Base-by-base conservation (phyloP, 2,329 filamentous ascomycete genomes). In the Alternaria sp. region DNA sequence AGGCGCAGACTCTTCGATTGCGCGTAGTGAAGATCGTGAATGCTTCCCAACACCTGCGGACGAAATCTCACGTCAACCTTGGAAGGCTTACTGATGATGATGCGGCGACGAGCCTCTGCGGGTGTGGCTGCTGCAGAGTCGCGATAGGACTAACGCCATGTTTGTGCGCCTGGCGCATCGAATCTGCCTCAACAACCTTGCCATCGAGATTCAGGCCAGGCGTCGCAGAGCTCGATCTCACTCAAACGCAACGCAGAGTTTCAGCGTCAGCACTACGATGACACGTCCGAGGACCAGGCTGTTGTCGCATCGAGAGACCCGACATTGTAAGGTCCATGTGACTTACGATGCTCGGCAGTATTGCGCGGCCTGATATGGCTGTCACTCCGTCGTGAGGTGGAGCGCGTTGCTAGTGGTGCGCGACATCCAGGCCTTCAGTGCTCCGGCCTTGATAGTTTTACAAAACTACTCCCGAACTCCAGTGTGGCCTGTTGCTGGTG, bases 61-160 rank as follows among this genome's bases (percentile, higher is more conserved):
- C 50, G 8, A 49, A 32, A 45, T 46, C 50, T 52, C 19, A 40
- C 19, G 10, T 23, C 5, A 11, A 40, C 9, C 36, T 17, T 40
- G 36, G 36, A 40, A 52, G 19, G 49, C 30, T 17, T 40, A 40
- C n/a, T 45, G 36, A 51, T 45, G 57, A 17, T 57, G 46, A 51
- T 62, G 52, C 56, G 43, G 40, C 26, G 28, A 52, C 13, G 15
- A 55, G 25, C 26, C 25, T 51, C 19, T 45, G 30, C 53, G 43
- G 52, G 36, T 57, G 60, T 58, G 60, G 60, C 47, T 59, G 49
- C 28, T 54, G 53, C 36, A 57, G 15, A 28, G 30, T 49, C 23
- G 49, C 40, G 43, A 57, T 44, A 49, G 43, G 58, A 58, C 58
- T 50, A 53, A 36, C 21, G 51, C 28, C 28, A 21, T 23, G 53